These are phyloP conservation scores for Blastobotrys proliferans DNA, from an alignment of 1,139 yeast species.

Conservation along the genomic window DNA sequence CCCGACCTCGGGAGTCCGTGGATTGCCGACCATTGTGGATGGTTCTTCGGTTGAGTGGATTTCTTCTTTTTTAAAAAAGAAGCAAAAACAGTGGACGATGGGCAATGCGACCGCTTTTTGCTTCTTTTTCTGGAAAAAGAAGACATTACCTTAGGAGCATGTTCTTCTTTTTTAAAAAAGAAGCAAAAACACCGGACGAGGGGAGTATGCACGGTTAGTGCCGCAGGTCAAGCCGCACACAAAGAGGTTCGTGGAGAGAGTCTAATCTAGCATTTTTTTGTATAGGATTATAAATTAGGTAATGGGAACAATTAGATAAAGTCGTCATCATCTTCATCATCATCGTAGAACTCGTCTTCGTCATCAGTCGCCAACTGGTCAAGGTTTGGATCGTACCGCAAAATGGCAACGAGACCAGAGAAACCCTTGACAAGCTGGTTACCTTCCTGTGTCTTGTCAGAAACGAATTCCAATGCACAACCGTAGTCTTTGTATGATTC, in stretches of 20 bases:
- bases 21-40: too few relatives aligned
- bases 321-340: conserved; percentile 34
- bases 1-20: too few relatives aligned
- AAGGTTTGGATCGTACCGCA: conserved; percentile 94
- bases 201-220: too few relatives aligned
- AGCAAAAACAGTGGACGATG: too few relatives aligned
- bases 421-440: conserved; percentile 97
- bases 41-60: too few relatives aligned
- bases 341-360: conserved; percentile 76
- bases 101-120: too few relatives aligned
- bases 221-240: background rate
- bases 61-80: too few relatives aligned
- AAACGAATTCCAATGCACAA: conserved; percentile 91
- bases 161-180: too few relatives aligned
- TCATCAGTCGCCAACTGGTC: conserved; percentile 88
- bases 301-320: conserved; percentile 18
- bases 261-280: too few relatives aligned
- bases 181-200: too few relatives aligned
- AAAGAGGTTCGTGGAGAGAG: background rate
- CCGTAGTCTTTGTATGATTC: conserved; percentile 92
- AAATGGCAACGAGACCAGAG: conserved; percentile 96
- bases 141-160: too few relatives aligned
- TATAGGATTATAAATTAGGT: background rate
- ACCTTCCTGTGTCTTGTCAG: conserved; percentile 96
- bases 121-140: too few relatives aligned